Base-by-base conservation (phyloP, 1,284 basidiomycete species). In the Fistulinella staudtii region DNA sequence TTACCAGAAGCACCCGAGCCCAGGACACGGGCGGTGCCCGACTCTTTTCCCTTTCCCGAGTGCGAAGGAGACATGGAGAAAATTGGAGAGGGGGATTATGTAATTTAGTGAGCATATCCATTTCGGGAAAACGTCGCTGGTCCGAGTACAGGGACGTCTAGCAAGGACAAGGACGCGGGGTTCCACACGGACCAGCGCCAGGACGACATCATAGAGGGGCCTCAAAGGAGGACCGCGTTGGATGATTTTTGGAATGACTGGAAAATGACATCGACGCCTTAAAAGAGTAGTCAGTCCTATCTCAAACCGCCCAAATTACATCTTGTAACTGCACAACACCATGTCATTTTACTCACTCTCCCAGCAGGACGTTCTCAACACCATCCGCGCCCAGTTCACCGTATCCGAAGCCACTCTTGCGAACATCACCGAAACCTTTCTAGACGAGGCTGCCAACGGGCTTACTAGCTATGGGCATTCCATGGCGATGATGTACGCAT, bases 1-100 rank as follows among this genome's bases (percentile, higher is more conserved):
- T 27, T 34, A 92, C 93, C 93, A 55, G 92, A 93, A 43, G 90
- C 74, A 46, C 93, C 95, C 28, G 93, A 94, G 33, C 95, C 95
- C 39, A 98, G 77, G 51, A 99, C 73, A 52, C 95, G 83, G 43
- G 95, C 95, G 23, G 88, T 77, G 22, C 86, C 92, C 46, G 93
- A 96, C 61, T 99, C 95, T 65, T 80, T 88, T 55, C 82, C 76
- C 61, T 82, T 82, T 45, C 73, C 76, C 48, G 76, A 69, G 36
- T 71, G 56, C 45, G 78, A 69, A 40, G 88, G 83, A 36, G 83
- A 80, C 83, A 85, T 85, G 21, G 15, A 17, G 11, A 30, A n/a
- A 13, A 13, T 10, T 45, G 8, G 17, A 20, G 5, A 17, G 30
- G 21, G 33, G 20, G 18, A 18, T 34, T 21, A 35, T 30, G 29